Conservation (phyloP, 1,284 basidiomycete genomes). For the Heliocybe sulcata region DNA sequence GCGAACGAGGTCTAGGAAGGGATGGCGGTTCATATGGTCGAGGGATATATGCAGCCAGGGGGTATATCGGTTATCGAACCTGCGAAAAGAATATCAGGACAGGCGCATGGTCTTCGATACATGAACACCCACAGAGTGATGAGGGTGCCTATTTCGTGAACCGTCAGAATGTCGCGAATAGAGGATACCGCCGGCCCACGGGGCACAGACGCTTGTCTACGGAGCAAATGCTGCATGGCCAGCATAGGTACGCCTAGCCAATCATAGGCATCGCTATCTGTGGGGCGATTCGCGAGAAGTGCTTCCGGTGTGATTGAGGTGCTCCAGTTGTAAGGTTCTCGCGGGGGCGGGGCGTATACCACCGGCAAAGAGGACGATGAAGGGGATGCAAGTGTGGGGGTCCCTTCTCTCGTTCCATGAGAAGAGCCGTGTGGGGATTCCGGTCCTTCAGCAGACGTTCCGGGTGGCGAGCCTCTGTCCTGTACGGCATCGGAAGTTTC, state of each 20-base stretch:
- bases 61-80: slow-evolving; percentile 33
- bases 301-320: not conserved
- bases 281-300: not conserved
- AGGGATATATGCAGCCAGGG: slow-evolving; percentile 34
- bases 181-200: not conserved
- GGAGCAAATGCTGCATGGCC: not conserved
- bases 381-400: not conserved
- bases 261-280: not conserved
- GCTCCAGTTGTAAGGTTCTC: not conserved
- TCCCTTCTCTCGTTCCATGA: not conserved
- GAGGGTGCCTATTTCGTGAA: not conserved
- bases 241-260: not conserved
- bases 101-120: not conserved
- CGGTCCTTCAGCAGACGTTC: slow-evolving; percentile 10
- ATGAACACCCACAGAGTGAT: not conserved
- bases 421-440: slow-evolving; percentile 10
- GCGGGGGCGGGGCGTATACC: not conserved
- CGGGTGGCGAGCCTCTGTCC: slow-evolving; percentile 4
- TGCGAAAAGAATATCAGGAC: slow-evolving; percentile 9
- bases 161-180: not conserved
- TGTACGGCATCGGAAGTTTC: slow-evolving; percentile 17
- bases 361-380: not conserved
- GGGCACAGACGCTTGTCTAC: not conserved
- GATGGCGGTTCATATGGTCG: slow-evolving; percentile 17
- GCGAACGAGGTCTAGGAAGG: slow-evolving; percentile 28